Percentiles rank a stretch among this genome's conserved stretches.
Conservation (phyloP, 192 early-diverging fungal genomes). For the Spinellus fusiger region DNA sequence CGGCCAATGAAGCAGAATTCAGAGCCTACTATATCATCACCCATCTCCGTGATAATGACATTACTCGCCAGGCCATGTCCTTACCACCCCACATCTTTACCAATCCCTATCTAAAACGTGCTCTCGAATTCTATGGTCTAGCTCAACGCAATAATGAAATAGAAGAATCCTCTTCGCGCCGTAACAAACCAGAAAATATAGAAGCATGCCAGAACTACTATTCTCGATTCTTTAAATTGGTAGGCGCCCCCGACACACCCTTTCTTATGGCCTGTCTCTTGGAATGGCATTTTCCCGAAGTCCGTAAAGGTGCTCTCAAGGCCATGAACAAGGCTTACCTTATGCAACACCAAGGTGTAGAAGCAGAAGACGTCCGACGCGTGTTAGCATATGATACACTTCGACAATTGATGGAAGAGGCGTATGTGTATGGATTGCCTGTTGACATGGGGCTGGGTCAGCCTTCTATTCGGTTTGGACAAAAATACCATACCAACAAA, state of each 20-base stretch:
- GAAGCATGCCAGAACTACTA: conserved; percentile 59
- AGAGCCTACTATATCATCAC: conserved; percentile 80
- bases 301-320: conserved; percentile 69
- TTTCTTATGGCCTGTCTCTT: conserved; percentile 74
- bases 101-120: conserved; percentile 59
- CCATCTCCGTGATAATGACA: conserved; percentile 67
- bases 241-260: conserved; percentile 52
- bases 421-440: conserved; percentile 25
- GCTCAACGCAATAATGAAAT: conserved; percentile 49
- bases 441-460: conserved; percentile 8
- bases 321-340: conserved; percentile 66
- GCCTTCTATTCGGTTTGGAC: conserved; percentile 23
- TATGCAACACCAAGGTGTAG: conserved; percentile 15
- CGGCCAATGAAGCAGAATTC: conserved; percentile 86
- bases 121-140: conserved; percentile 59
- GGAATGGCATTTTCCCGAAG: conserved; percentile 65
- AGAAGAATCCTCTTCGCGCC: conserved; percentile 14
- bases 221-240: conserved; percentile 65
- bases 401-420: conserved; percentile 32
- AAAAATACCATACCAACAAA: conserved; percentile 12
- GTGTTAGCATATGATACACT: conserved; percentile 33
- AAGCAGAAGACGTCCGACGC: conserved; percentile 16
- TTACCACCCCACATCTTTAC: conserved; percentile 53
- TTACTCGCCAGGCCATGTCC: conserved; percentile 55
- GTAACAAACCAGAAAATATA: conserved; percentile 42